Evolutionary conservation across 208 protist species (phyloP), one percentile per base, ranked within the genome.

Genomic region (Naegleria fowleri): DNA sequence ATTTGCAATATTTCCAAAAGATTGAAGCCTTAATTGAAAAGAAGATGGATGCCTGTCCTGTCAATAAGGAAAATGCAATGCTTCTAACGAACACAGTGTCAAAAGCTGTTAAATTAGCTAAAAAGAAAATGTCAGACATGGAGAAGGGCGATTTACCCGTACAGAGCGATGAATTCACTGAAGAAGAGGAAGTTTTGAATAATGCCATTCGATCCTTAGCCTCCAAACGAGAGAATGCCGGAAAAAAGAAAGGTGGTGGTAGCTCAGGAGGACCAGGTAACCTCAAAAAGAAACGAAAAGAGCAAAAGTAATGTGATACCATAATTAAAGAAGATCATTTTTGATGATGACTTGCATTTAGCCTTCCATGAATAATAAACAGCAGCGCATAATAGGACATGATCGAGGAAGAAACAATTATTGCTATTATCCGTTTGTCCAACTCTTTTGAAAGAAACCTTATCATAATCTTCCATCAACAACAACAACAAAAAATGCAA

Each of bases 1-100:
- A 99, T 93, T 98, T 99, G 91, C 97, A 99, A 87, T 92, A 98
- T n/a, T 98, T 99, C 88, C 98, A 99, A 92, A 96, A 98, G 90
- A 98, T 99, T 36, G 99, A 99, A 96, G 90, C 98, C 79, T 93
- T 98, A 84, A 97, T 98, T 0, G 96, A 94, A 29, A 97, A 98
- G 85, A 96, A 97, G 94, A 97, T 97, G 86, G 52, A 58, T 3
- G 6, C 41, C 0, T 76, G 33, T 41, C 43, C 6, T 39, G 36
- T 36, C 9, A 29, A 48, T 15, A 76, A 90, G 33, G 86, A 90
- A 33, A 22, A 76, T 76, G 86, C 58, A n/a, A 76, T 90, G 51
- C 9, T 76, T 19, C 40, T 90, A n/a, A 41, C 16, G 25, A 41
- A 76, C 33, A 90, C 51, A 43, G 86, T 90, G 33, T 39, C 86